Evolutionary conservation across 176 grass and related monocot species (phyloP).

Genomic region (Eremochloa ophiuroides): DNA sequence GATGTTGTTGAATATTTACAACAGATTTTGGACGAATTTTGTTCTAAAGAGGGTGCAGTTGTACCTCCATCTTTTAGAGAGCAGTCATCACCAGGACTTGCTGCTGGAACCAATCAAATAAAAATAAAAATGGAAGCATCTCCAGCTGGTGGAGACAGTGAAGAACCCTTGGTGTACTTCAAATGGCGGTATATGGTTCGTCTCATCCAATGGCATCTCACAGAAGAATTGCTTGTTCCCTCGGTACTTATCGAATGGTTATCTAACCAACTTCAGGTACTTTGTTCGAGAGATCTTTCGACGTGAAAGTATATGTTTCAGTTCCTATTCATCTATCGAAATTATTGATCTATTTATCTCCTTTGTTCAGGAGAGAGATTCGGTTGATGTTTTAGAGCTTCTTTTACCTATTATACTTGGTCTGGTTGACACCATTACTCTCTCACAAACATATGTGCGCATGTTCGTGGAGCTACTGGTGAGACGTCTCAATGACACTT

Average conservation of each 20-base stretch:
- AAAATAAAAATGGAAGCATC: slow-evolving; percentile 61
- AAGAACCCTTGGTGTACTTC: slow-evolving; percentile 65
- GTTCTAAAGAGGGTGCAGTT: slow-evolving; percentile 58
- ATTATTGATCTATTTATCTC: slow-evolving; percentile 22
- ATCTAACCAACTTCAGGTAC: slow-evolving; percentile 80
- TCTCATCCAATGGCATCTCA: slow-evolving; percentile 88
- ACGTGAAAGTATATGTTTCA: slow-evolving; percentile 6
- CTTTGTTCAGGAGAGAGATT: slow-evolving; percentile 82
- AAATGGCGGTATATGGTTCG: slow-evolving; percentile 95
- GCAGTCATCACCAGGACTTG: slow-evolving; percentile 62
- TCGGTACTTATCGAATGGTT: slow-evolving; percentile 74
- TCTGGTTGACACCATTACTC: slow-evolving; percentile 68
- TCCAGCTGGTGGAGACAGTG: slow-evolving; percentile 45
- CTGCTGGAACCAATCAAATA: slow-evolving; percentile 39
- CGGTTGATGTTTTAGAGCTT: slow-evolving; percentile 76
- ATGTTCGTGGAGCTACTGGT: slow-evolving; percentile 73
- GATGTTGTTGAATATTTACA: slow-evolving; percentile 91
- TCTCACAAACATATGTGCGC: slow-evolving; percentile 84
- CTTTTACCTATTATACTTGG: slow-evolving; percentile 73
- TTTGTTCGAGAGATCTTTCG: background rate
- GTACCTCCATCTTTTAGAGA: slow-evolving; percentile 54
- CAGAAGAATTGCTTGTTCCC: slow-evolving; percentile 80
- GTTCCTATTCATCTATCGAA: slow-evolving; percentile 9
- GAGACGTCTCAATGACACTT: slow-evolving; percentile 57
- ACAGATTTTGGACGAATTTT: slow-evolving; percentile 89